These are phyloP conservation scores for Colletotrichum filicis DNA, from an alignment of 2,329 filamentous ascomycete species.

Conservation along the genomic window DNA sequence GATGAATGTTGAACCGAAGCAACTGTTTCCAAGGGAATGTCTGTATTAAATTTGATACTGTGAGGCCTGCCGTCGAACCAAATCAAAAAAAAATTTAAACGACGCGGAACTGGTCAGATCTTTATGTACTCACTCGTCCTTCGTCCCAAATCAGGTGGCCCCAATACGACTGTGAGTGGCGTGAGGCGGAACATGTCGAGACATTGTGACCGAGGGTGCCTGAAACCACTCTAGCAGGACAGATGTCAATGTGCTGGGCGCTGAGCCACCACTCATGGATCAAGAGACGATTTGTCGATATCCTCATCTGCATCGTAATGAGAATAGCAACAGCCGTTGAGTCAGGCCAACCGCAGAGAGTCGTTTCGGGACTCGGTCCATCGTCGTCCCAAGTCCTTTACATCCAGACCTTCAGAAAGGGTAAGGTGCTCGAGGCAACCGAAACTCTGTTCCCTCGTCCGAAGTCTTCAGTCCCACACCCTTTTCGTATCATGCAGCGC, in stretches of 20 bases:
- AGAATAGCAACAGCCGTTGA: constrained; percentile 22
- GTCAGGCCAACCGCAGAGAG: constrained; percentile 24
- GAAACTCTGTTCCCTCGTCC: constrained; percentile 32
- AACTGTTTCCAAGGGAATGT: constrained; percentile 24
- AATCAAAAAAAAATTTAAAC: not conserved
- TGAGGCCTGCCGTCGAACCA: constrained; percentile 30
- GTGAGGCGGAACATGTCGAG: constrained; percentile 23
- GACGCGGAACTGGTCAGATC: not conserved
- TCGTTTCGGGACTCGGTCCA: constrained; percentile 28
- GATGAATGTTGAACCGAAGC: constrained; percentile 5
- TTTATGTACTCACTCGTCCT: constrained; percentile 23
- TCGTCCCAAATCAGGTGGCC: constrained; percentile 4
- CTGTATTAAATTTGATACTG: constrained; percentile 19
- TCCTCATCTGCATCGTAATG: constrained; percentile 1
- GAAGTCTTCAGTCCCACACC: constrained; percentile 10
- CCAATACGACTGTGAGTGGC: constrained; percentile 8
- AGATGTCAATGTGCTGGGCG: constrained; percentile 24
- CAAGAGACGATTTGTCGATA: not conserved
- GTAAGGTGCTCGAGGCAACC: constrained; percentile 23
- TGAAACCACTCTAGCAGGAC: constrained; percentile 27
- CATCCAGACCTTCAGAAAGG: constrained; percentile 29
- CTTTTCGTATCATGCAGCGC: constrained; percentile 10
- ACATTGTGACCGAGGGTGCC: constrained; percentile 9
- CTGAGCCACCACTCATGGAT: constrained; percentile 21
- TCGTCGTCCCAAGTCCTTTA: constrained; percentile 32